Base-by-base conservation (phyloP, 2,329 filamentous ascomycete species). In the Pyricularia pennisetigena region DNA sequence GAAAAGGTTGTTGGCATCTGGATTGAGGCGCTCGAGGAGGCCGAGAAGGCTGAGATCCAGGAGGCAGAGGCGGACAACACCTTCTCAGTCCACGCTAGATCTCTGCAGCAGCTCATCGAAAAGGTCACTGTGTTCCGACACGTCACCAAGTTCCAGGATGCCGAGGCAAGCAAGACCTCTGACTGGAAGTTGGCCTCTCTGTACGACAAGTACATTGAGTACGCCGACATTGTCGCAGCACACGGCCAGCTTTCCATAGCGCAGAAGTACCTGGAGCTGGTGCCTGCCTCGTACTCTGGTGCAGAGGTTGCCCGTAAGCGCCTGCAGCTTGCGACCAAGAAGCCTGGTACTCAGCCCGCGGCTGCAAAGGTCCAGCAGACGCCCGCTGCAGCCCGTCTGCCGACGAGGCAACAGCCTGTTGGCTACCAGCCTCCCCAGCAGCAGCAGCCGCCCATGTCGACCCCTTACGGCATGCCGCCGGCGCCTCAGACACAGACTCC, bases 121-220 rank as follows among this genome's bases (percentile, higher is more conserved):
- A 99, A 99, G 83, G 95, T 99, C 64, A 97, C 94, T 0, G 87
- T 99, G 68, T 99, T 99, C 88, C 90, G 95, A 68, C 87, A 95
- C 72, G 94, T 97, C 62, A 94, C 93, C 70, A 93, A 94, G 75
- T 99, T 97, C 82, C 82, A 91, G 73, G 95, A 99, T 76, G 79
- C 81, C 9, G 93, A 97, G 75, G 86, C 87, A 71, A 80, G 81
- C 64, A 86, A 92, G 72, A 83, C 86, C 10, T 88, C 89, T 1
- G 92, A 90, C 73, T 99, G 94, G 94, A 97, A 97, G 80, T 87
- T 99, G 69, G 86, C 88, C 54, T 84, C 89, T 2, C 82, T 99
- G 67, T 99, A 99, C 78, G 90, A 93, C 77, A 97, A 97, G 80
- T 99, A 99, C 76, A 90, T 91, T 30, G 95, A 99, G 80, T 99